phyloP scores from a whole-genome alignment of 2,329 filamentous ascomycete genomes.

The Verticillium tricorpus region DNA sequence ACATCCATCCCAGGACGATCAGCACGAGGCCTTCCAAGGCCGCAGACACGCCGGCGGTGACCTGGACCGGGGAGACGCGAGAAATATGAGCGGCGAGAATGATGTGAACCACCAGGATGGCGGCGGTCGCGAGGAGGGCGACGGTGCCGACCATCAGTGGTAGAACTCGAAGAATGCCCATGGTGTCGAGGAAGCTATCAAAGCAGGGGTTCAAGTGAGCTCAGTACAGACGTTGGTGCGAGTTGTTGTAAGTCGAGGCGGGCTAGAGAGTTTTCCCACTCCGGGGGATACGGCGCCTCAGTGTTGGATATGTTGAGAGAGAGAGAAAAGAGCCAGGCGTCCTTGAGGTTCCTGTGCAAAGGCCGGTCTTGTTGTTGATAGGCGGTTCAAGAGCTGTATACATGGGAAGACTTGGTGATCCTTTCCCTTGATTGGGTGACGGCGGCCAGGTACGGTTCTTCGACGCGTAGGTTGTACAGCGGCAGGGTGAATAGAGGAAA shows the following conservation, averaged over 20 bases:
- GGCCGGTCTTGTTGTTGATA: not conserved
- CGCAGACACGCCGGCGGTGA: conserved; percentile 32
- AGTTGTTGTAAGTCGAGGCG: not conserved
- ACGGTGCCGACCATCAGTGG: conserved; percentile 30
- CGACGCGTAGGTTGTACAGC: no score
- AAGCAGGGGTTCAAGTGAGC: not conserved
- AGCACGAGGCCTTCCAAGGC: conserved; percentile 32
- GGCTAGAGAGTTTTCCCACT: not conserved
- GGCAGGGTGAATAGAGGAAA: not conserved
- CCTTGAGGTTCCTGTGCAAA: not conserved
- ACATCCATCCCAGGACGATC: conserved; percentile 26
- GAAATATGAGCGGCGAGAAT: conserved; percentile 29
- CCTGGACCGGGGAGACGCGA: conserved; percentile 25
- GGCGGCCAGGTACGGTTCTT: not conserved
- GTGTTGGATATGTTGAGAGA: not conserved
- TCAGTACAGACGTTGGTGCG: not conserved
- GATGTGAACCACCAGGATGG: conserved; percentile 33
- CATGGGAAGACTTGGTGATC: not conserved
- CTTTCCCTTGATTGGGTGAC: not conserved
- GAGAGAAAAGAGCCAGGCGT: not conserved
- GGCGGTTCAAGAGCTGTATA: not conserved
- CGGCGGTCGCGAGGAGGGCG: conserved; percentile 32
- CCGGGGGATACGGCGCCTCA: not conserved
- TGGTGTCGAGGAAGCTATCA: not conserved
- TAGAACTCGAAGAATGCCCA: conserved; percentile 17